Percentiles rank a stretch among this genome's conserved stretches.
Evolutionary conservation across 2,329 filamentous ascomycete species (phyloP).

Genomic region (Colletotrichum costaricense): DNA sequence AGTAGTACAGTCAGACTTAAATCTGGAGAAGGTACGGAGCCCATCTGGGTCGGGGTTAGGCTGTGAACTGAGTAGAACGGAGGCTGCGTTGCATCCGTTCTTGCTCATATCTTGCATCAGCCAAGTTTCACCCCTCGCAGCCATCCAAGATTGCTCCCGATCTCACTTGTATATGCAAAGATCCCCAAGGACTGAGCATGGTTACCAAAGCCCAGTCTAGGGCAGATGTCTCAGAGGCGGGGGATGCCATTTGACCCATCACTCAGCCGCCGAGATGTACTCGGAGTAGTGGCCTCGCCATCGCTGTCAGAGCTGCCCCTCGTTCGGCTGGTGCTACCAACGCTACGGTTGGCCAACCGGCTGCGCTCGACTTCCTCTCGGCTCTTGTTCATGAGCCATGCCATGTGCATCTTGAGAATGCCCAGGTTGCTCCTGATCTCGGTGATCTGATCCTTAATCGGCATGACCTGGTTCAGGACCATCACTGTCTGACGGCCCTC

Average conservation of each 20-base stretch:
- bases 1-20: background rate
- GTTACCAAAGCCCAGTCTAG: background rate
- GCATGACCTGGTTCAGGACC: constrained; percentile 71
- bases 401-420: constrained; percentile 69
- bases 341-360: constrained; percentile 41
- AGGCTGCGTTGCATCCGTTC: background rate
- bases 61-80: background rate
- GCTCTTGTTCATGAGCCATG: constrained; percentile 66
- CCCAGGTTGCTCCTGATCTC: constrained; percentile 69
- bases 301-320: constrained; percentile 41
- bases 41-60: background rate
- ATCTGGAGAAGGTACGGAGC: background rate
- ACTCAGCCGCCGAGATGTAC: constrained; percentile 41
- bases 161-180: background rate
- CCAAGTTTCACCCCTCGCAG: background rate
- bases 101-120: background rate
- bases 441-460: constrained; percentile 71
- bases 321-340: constrained; percentile 39
- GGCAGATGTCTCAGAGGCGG: constrained; percentile 42
- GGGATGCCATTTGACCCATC: constrained; percentile 48
- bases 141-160: background rate
- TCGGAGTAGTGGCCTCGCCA: constrained; percentile 35
- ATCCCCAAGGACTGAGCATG: background rate
- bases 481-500: constrained; percentile 71
- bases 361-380: constrained; percentile 54